Evolutionary conservation across 2,329 filamentous ascomycete genomes (phyloP), one percentile per base, ranked within the genome.

Genomic region (Fusarium ambrosium): DNA sequence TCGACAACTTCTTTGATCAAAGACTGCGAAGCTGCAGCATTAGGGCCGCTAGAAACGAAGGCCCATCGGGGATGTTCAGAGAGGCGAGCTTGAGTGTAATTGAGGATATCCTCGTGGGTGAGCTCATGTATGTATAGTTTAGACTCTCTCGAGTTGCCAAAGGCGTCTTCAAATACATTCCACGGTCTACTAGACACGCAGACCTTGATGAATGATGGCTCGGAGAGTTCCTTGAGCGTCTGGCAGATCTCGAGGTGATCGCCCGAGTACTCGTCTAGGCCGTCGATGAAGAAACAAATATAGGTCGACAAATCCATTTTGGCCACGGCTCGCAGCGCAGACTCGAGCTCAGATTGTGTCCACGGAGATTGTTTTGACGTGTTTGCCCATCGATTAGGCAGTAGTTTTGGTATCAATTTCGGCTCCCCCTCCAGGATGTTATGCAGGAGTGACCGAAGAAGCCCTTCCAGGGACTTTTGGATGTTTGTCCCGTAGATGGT

Each of bases 211-310:
- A 62, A 56, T 0, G 67, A 39, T 4, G 53, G 58, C 11, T 48
- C 11, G 1, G 65, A 62, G 4, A 78, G 32, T 7, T 55, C 29
- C 6, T 22, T 24, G 4, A 78, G 66, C 1, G 34, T 14, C 6
- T 70, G 29, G 11, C 58, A 66, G 1, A 78, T 9, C 1, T 72
- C 56, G 2, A 64, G 7, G 22, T 73, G 64, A 7, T 78, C 62
- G 1, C 68, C 72, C 0, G 62, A 22, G 24, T 60, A 77, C 34
- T 78, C 73, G 22, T 79, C 71, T 0, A 78, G 43, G 0, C 72
- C 74, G 56, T 76, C 76, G 2, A 78, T 67, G 27, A 78, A 75
- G 24, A 78, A 45, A 24, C 75, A 78, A 1, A 73, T 39, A 1
- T 64, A 10, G 29, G 36, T 11, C 20, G 62, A 18, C 3, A 60